These are phyloP conservation scores for Mycena venus DNA, from an alignment of 768 basidiomycete species.

Conservation along the genomic window DNA sequence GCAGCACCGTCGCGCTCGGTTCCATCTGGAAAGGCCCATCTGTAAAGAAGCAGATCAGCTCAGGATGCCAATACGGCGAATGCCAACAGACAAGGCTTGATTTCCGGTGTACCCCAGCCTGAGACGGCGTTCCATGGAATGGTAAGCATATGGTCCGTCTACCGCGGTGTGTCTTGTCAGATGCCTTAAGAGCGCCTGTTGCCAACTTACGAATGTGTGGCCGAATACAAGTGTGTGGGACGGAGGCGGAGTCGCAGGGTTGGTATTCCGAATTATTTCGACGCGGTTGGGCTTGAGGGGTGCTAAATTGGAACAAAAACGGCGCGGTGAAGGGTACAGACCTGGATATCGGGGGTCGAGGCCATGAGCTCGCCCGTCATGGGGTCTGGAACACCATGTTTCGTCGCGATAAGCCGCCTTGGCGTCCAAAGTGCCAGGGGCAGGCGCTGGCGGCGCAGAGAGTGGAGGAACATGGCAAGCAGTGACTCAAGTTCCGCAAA, in stretches of 20 bases:
- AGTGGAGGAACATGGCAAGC: slow-evolving; percentile 21
- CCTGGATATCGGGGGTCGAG: slow-evolving; percentile 66
- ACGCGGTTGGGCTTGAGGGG: slow-evolving; percentile 64
- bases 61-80: slow-evolving; percentile 2
- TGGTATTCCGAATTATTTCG: slow-evolving; percentile 59
- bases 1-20: slow-evolving; percentile 86
- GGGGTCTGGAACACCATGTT: slow-evolving; percentile 45
- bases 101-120: slow-evolving; percentile 89
- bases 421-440: slow-evolving; percentile 8
- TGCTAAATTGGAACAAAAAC: neutral
- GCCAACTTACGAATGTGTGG: slow-evolving; percentile 77
- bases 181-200: slow-evolving; percentile 13
- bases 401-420: slow-evolving; percentile 31
- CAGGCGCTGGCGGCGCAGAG: slow-evolving; percentile 28
- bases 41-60: slow-evolving; percentile 40
- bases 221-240: slow-evolving; percentile 85
- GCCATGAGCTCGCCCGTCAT: slow-evolving; percentile 65
- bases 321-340: slow-evolving; percentile 28
- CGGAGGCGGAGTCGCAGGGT: slow-evolving; percentile 74
- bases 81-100: slow-evolving; percentile 79
- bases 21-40: slow-evolving; percentile 82
- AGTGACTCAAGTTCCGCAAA: neutral
- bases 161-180: slow-evolving; percentile 3
- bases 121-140: slow-evolving; percentile 77
- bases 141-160: slow-evolving; percentile 92